Base-by-base conservation (phyloP, 176 grass and related monocot species). In the Neostapfia colusana region DNA sequence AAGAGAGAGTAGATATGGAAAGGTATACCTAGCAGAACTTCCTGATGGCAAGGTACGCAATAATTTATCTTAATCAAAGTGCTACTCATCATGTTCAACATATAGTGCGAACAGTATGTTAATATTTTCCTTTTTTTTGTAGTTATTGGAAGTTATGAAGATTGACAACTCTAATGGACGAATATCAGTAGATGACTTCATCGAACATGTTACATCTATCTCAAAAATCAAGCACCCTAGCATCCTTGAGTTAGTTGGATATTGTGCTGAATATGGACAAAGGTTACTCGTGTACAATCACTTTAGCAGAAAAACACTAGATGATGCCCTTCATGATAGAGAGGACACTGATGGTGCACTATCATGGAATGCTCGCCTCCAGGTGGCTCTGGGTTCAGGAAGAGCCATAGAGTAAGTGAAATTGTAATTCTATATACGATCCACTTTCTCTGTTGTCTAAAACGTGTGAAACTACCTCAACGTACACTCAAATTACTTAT, bases 71-170 rank as follows among this genome's bases (percentile, higher is more conserved):
- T 49, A 57, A 25, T 80, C 37, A 24, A 44, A 67, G 61, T 75
- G 31, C 12, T 38, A 65, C 16, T 76, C 49, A 15, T n/a, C 28
- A 63, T 73, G 67, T 37, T 64, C 28, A 23, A 41, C 16, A 16
- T 76, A 45, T 46, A 64, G 63, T 75, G 55, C 17, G 75, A 58
- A 58, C 39, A 65, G 20, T 72, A 71, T 81, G 23, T 34, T 50
- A 56, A 15, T 60, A 64, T 72, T 64, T 18, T 70, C 40, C 4
- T 72, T 8, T 84, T 79, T 65, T 77, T 34, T 89, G 74, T 66
- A 99, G 96, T 88, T 92, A 12, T 63, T 99, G 80, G 96, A 99
- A 80, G 89, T 99, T 44, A 72, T 93, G 89, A 99, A 99, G 81
- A 64, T 99, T 72, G 89, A 99, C 70, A 95, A 89, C 63, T n/a